A percentile compares a stretch with the other conserved stretches of the same genome.
These are phyloP conservation scores for Artemisia annua DNA, from an alignment of 129 eudicot genomes.

Conservation along the genomic window DNA sequence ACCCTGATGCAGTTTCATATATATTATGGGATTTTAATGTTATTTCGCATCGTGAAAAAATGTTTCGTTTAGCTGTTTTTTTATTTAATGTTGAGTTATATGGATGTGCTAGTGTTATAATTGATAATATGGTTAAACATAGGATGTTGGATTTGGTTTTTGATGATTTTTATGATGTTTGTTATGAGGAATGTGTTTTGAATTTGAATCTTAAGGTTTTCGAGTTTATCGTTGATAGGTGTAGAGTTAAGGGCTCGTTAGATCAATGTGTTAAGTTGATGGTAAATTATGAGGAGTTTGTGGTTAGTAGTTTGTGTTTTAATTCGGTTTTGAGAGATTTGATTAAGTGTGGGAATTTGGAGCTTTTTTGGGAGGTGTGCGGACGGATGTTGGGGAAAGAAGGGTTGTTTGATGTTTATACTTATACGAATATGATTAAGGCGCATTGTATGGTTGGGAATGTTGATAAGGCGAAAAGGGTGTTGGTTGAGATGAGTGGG, in stretches of 20 bases:
- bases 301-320: neutral
- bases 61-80: constrained; percentile 23
- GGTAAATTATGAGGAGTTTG: constrained; percentile 18
- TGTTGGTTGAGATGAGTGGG: constrained; percentile 34
- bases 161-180: constrained; percentile 19
- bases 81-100: constrained; percentile 24
- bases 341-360: constrained; percentile 30
- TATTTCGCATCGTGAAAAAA: constrained; percentile 15
- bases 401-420: constrained; percentile 32
- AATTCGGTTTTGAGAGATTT: constrained; percentile 33
- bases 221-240: constrained; percentile 32
- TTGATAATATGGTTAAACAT: constrained; percentile 21
- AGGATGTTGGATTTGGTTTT: neutral
- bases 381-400: constrained; percentile 11
- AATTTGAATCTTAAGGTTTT: constrained; percentile 36
- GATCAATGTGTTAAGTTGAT: constrained; percentile 34
- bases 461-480: constrained; percentile 24
- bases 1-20: constrained; percentile 30
- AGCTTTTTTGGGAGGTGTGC: constrained; percentile 37
- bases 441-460: constrained; percentile 43
- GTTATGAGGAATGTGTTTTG: constrained; percentile 13
- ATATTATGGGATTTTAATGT: constrained; percentile 32
- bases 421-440: constrained; percentile 32
- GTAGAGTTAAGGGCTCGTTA: constrained; percentile 33
- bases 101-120: constrained; percentile 34